A percentile compares a stretch with the other conserved stretches of the same genome.
phyloP scores from a whole-genome alignment of 306 rosid genomes.

The Cucumis cinereus region DNA sequence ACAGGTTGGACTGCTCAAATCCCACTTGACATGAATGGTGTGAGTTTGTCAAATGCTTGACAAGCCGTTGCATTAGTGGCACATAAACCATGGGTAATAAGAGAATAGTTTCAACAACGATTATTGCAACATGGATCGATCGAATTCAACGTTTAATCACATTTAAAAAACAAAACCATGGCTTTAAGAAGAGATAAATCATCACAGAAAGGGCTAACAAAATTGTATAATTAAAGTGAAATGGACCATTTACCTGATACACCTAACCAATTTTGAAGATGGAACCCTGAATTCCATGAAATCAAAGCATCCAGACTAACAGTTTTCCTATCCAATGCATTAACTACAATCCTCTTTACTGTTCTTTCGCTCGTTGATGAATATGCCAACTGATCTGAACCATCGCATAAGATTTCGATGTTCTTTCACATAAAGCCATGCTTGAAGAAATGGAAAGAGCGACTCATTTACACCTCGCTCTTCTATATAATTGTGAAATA shows the following conservation, averaged over 20 bases:
- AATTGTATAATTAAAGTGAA: not conserved
- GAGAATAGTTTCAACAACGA: too few species aligned
- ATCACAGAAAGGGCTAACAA: not conserved
- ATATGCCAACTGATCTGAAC: slow-evolving; percentile 60
- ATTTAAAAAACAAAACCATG: not conserved
- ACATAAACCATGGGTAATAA: too few species aligned
- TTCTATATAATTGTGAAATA: slow-evolving; percentile 63
- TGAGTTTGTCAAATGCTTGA: too few species aligned
- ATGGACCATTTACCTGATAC: not conserved
- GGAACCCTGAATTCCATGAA: not conserved
- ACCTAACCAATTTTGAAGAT: not conserved
- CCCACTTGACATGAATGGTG: too few species aligned
- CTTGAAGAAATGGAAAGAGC: slow-evolving; percentile 84
- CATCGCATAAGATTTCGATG: slow-evolving; percentile 77
- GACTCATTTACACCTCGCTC: slow-evolving; percentile 76
- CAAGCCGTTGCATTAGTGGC: too few species aligned
- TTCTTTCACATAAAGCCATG: slow-evolving; percentile 92
- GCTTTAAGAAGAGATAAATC: not conserved
- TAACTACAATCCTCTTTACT: slow-evolving; percentile 23
- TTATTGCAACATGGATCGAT: too few species aligned
- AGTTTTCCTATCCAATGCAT: not conserved
- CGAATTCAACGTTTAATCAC: not conserved
- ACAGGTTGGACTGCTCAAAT: too few species aligned
- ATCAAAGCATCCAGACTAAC: not conserved
- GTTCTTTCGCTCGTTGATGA: slow-evolving; percentile 38